Evolutionary conservation across 495 filamentous ascomycete genomes (phyloP), one percentile per base, ranked within the genome.

Genomic region (Beverwykella pulmonaria): DNA sequence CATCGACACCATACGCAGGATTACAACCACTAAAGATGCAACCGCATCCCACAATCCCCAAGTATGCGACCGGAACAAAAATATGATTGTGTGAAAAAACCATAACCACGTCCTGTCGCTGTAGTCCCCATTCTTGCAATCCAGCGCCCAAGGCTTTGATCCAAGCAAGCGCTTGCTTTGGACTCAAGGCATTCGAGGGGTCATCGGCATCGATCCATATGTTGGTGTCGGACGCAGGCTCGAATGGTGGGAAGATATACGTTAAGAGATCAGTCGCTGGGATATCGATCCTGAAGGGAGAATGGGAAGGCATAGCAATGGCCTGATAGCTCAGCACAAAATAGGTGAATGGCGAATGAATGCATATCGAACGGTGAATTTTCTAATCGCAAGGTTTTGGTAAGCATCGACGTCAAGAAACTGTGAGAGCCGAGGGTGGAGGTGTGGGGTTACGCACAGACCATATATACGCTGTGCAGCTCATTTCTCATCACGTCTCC

Each of bases 201-300:
- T 82, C 71, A 15, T 68, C 72, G 22, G 80, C 77, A 64, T 82
- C 80, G 53, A 82, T 79, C 79, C 79, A 83, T 72, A 82, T 67
- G 12, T 80, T 77, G 17, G 72, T 69, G 46, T 76, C 75, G 14
- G 77, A 81, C 14, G 75, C 70, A 12, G 53, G 53, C 65, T 73
- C 44, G n/a, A 59, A 68, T 20, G 66, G 58, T 9, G 79, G 80
- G 65, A 81, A 83, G 1, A 82, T 60, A 58, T 81, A 82, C 10
- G 72, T 73, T 15, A 83, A 72, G 44, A 82, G 54, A 67, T 82
- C 75, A 30, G 78, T 78, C 22, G 75, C 44, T 0, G 78, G 79
- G 53, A 82, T 78, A 52, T 78, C 68, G n/a, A 83, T 70, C 26
- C 64, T 67, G 55, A 76, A 76, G 41, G 71, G 73, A 0, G 74